Percentiles rank a stretch among this genome's conserved stretches.
These are phyloP conservation scores for Colletotrichum paranaense DNA, from an alignment of 2,329 filamentous ascomycete genomes.

Conservation along the genomic window DNA sequence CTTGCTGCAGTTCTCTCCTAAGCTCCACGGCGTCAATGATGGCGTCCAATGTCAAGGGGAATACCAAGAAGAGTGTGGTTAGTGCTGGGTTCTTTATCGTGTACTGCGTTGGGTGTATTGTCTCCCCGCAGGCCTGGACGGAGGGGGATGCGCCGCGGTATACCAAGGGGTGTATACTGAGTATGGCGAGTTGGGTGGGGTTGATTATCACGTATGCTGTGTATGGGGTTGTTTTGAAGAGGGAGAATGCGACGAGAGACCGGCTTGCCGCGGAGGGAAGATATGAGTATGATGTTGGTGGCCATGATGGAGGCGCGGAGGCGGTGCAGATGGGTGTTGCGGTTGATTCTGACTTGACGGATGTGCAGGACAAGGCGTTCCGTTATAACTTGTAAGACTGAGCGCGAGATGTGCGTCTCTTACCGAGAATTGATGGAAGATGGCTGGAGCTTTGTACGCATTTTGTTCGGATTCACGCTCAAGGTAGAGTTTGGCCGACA, in stretches of 20 bases:
- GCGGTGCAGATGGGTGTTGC: slow-evolving; percentile 22
- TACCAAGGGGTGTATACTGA: slow-evolving; percentile 37
- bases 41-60: slow-evolving; percentile 44
- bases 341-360: slow-evolving; percentile 39
- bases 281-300: slow-evolving; percentile 14
- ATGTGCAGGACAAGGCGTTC: slow-evolving; percentile 40
- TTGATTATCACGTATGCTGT: slow-evolving; percentile 28
- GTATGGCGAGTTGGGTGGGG: slow-evolving; percentile 35
- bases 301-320: background rate
- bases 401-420: too few species aligned
- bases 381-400: slow-evolving; percentile 37
- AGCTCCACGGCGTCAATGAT: slow-evolving; percentile 38
- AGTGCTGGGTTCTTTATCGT: slow-evolving; percentile 41
- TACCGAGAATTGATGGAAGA: too few species aligned
- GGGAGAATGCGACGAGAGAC: slow-evolving; percentile 17
- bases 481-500: too few species aligned
- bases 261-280: background rate
- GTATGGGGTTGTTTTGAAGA: background rate
- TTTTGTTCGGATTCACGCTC: too few species aligned
- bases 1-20: slow-evolving; percentile 32
- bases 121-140: slow-evolving; percentile 39
- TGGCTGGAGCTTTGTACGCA: too few species aligned
- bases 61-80: slow-evolving; percentile 43
- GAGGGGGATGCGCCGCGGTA: slow-evolving; percentile 39
- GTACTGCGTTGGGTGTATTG: slow-evolving; percentile 42